A percentile compares a stretch with the other conserved stretches of the same genome.
Conservation (phyloP, 768 basidiomycete species). For the Gyrodon lividus region DNA sequence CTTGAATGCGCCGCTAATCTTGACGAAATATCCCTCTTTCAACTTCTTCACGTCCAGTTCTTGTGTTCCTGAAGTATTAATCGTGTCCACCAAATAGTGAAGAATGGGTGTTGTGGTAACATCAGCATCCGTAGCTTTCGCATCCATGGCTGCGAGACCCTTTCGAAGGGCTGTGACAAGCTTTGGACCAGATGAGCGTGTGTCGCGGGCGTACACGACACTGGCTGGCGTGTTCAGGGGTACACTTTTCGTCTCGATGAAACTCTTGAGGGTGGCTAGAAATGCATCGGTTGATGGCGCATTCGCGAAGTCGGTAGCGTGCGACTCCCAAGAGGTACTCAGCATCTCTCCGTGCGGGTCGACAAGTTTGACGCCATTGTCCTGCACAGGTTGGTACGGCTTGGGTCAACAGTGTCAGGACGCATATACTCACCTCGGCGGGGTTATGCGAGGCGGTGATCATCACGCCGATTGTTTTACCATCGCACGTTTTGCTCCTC, state of each 20-base stretch:
- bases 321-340: slow-evolving; percentile 85
- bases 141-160: slow-evolving; percentile 73
- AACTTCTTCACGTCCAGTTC: slow-evolving; percentile 81
- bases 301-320: slow-evolving; percentile 88
- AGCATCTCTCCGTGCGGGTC: slow-evolving; percentile 99
- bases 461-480: slow-evolving; percentile 95
- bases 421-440: slow-evolving; percentile 63
- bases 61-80: slow-evolving; percentile 80
- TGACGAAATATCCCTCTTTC: slow-evolving; percentile 79
- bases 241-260: slow-evolving; percentile 68
- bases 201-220: slow-evolving; percentile 92
- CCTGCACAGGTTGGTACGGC: slow-evolving; percentile 47
- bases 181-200: slow-evolving; percentile 79
- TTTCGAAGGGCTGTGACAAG: slow-evolving; percentile 79
- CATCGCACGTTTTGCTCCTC: slow-evolving; percentile 87
- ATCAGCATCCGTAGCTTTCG: slow-evolving; percentile 70
- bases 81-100: slow-evolving; percentile 89
- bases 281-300: slow-evolving; percentile 75
- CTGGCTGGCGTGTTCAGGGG: slow-evolving; percentile 74
- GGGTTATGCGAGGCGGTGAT: slow-evolving; percentile 99
- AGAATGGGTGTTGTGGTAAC: slow-evolving; percentile 92
- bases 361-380: slow-evolving; percentile 98
- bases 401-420: slow-evolving; percentile 1
- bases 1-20: slow-evolving; percentile 80
- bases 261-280: slow-evolving; percentile 54